A percentile compares a stretch with the other conserved stretches of the same genome.
Conservation (phyloP, 2,329 filamentous ascomycete species). For the Herpotrichia juniperi region DNA sequence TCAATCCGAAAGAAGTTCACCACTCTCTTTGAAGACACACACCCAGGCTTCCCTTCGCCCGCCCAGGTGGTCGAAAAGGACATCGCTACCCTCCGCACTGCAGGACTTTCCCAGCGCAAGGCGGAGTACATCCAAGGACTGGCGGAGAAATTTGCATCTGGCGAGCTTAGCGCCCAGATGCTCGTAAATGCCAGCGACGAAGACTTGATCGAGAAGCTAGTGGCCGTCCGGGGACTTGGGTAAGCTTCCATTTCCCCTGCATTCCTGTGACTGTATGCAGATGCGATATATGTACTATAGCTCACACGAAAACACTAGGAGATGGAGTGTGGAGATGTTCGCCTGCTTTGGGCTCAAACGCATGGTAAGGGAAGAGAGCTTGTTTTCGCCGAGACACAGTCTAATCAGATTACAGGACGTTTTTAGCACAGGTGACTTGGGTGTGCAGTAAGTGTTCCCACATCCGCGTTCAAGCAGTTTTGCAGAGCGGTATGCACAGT, state of each 20-base stretch:
- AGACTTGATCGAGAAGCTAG: conserved; percentile 80
- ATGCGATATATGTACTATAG: background rate
- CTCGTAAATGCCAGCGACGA: conserved; percentile 82
- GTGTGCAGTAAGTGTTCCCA: conserved; percentile 72
- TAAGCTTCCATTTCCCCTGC: background rate
- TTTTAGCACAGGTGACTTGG: conserved; percentile 88
- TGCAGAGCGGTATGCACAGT: background rate
- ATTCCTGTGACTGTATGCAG: background rate
- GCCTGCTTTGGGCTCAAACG: conserved; percentile 93
- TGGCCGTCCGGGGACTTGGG: conserved; percentile 85
- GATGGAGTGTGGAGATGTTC: conserved; percentile 97
- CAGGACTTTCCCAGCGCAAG: conserved; percentile 91
- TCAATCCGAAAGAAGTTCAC: conserved; percentile 89
- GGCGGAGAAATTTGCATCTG: conserved; percentile 77
- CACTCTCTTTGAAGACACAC: conserved; percentile 54
- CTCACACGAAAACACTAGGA: conserved; percentile 22
- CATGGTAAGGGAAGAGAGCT: conserved; percentile 50
- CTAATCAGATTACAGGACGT: conserved; percentile 64
- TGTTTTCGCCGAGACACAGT: background rate
- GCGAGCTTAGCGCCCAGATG: conserved; percentile 77
- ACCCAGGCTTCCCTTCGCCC: conserved; percentile 71
- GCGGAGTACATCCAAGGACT: conserved; percentile 92
- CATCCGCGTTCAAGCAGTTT: background rate
- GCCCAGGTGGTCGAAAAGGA: conserved; percentile 67
- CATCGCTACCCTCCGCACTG: conserved; percentile 72